Base-by-base conservation (phyloP, 2,329 filamentous ascomycete genomes). In the Bimuria novae-zelandiae region DNA sequence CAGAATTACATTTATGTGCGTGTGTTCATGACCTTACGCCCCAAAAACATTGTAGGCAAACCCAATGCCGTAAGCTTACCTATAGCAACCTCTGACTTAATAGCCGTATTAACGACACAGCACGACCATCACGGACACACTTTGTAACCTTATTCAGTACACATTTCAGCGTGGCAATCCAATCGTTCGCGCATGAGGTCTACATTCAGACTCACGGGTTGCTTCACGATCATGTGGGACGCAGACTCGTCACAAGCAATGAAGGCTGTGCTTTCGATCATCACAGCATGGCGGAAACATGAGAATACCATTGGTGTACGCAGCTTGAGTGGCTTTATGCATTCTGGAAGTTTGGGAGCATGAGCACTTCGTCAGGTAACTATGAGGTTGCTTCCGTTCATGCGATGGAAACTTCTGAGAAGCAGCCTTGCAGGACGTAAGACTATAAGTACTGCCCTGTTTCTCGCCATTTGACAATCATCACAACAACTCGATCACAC, bases 211-310 rank as follows among this genome's bases (percentile, higher is more conserved):
- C 44, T 29, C 22, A 37, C 22, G 21, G 33, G 14, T 14, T 21
- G 37, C 32, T 47, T 47, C 32, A 47, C n/a, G 33, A 29, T 47
- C 44, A 47, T 37, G 44, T 23, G 32, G 22, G 32, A 47, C 11
- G 44, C 32, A 37, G 7, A 29, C 32, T 21, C 22, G 21, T 37
- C n/a, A 37, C 22, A 29, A n/a, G 19, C 10, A 6, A 37, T 7
- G 12, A 27, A 29, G 44, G 10, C 33, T 27, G 16, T 37, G 44
- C 23, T 14, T 10, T 47, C n/a, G 10, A 37, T 16, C n/a, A 14
- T 37, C n/a, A 29, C 44, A 37, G 16, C 22, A n/a, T 19, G 32
- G 29, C 33, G 29, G n/a, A 2, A 19, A 14, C 7, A 7, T 16
- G 4, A 10, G 16, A 7, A 12, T 22, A 11, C 22, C 22, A 47